Conservation (phyloP, 2,329 filamentous ascomycete species). For the Pseudogymnoascus sp. region DNA sequence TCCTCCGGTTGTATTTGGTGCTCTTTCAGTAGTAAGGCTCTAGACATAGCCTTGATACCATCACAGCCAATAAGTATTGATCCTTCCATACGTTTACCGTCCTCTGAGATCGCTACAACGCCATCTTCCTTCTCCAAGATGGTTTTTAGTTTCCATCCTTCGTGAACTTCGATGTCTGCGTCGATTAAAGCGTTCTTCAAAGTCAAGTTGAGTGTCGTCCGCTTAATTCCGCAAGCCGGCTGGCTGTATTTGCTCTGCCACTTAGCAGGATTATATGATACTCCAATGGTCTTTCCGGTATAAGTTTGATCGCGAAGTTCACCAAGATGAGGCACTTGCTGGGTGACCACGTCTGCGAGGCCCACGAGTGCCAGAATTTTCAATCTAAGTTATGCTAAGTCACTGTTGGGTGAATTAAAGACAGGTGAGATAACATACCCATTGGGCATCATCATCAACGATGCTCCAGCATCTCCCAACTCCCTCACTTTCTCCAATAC, state of each 20-base stretch:
- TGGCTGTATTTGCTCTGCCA: slow-evolving; percentile 18
- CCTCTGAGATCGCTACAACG: slow-evolving; percentile 20
- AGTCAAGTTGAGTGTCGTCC: slow-evolving; percentile 18
- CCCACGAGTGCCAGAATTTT: slow-evolving; percentile 22
- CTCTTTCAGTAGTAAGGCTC: slow-evolving; percentile 14
- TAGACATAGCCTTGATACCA: slow-evolving; percentile 19
- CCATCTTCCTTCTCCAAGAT: slow-evolving; percentile 17
- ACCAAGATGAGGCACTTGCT: slow-evolving; percentile 12
- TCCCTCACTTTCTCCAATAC: slow-evolving; percentile 21
- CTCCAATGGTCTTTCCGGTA: slow-evolving; percentile 16
- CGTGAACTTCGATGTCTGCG: slow-evolving; percentile 17
- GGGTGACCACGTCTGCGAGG: not conserved
- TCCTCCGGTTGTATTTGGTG: slow-evolving; percentile 13
- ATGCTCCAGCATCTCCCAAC: slow-evolving; percentile 21
- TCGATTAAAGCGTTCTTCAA: slow-evolving; percentile 15
- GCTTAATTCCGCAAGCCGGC: slow-evolving; percentile 17
- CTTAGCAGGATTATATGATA: slow-evolving; percentile 15
- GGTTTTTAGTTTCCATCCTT: slow-evolving; percentile 21
- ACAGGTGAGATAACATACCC: slow-evolving; percentile 9
- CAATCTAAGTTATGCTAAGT: not conserved
- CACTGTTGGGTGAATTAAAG: not conserved
- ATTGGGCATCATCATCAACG: slow-evolving; percentile 23
- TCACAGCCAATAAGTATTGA: slow-evolving; percentile 22
- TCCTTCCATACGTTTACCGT: slow-evolving; percentile 16
- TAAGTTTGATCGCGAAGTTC: slow-evolving; percentile 15